phyloP scores from a whole-genome alignment of 106 monocot genomes.

The Triglochin maritima region DNA sequence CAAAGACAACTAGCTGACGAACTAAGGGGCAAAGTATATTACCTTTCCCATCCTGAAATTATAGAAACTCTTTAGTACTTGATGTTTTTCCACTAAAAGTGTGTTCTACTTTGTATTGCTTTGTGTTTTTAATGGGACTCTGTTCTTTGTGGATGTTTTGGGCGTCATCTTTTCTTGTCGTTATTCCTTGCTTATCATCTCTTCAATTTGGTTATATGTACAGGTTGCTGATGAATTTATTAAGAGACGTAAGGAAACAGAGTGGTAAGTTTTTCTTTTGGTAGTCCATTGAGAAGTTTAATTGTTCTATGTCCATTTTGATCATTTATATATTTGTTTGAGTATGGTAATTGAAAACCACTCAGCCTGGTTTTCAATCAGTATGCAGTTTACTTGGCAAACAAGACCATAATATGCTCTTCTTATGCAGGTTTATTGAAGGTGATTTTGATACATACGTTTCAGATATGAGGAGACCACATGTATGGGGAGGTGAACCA shows the following conservation, averaged over 20 bases:
- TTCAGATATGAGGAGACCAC: slow-evolving; percentile 69
- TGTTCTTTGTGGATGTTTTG: background rate
- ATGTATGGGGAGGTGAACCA: slow-evolving; percentile 99
- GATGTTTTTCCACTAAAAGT: too few species aligned
- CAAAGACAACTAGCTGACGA: slow-evolving; percentile 90
- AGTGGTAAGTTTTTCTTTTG: slow-evolving; percentile 53
- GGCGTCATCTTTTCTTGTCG: background rate
- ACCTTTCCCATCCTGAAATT: too few species aligned
- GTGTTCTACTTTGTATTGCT: too few species aligned
- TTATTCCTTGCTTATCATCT: background rate
- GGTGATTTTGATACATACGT: slow-evolving; percentile 89
- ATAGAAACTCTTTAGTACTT: too few species aligned
- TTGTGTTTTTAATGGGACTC: too few species aligned
- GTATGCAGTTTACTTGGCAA: background rate
- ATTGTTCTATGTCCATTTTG: background rate
- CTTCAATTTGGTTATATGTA: slow-evolving; percentile 1
- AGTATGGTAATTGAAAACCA: background rate
- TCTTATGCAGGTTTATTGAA: slow-evolving; percentile 71
- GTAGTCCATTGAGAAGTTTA: background rate
- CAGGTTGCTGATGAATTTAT: slow-evolving; percentile 95
- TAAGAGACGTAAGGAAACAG: slow-evolving; percentile 71
- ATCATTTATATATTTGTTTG: background rate
- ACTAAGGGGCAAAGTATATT: slow-evolving; percentile 38
- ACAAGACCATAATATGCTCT: background rate
- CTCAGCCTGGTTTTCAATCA: background rate